Evolutionary conservation across 805 yeast genomes (phyloP).

Genomic region (Ogataea dorogensis): DNA sequence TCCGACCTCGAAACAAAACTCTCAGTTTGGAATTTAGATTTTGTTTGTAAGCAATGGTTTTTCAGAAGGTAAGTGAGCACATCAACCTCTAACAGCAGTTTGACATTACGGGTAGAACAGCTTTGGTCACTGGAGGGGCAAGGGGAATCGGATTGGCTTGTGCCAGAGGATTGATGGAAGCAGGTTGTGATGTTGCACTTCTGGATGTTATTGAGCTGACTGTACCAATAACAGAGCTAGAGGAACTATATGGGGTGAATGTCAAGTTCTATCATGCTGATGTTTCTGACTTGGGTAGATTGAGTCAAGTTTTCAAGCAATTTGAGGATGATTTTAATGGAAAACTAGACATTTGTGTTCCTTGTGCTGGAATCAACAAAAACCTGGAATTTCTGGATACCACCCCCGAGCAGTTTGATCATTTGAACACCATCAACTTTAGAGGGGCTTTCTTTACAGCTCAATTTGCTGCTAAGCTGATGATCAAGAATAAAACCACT

Average conservation of each 20-base stretch:
- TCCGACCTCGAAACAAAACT: too few species aligned
- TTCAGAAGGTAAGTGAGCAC: constrained; percentile 2
- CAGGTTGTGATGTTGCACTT: constrained; percentile 18
- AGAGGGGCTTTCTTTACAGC: constrained; percentile 43
- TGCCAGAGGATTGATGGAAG: constrained; percentile 19
- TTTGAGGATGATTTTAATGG: constrained; percentile 35
- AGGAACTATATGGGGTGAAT: constrained; percentile 6
- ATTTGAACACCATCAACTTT: constrained; percentile 36
- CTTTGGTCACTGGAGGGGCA: constrained; percentile 20
- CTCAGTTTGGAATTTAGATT: background rate
- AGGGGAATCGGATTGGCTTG: constrained; percentile 22
- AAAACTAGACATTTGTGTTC: constrained; percentile 38
- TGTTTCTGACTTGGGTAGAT: constrained; percentile 8
- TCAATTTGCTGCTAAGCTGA: constrained; percentile 19
- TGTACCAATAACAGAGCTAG: background rate
- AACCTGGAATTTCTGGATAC: constrained; percentile 44
- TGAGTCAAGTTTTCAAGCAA: constrained; percentile 10
- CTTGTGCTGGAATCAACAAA: constrained; percentile 42
- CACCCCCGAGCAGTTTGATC: constrained; percentile 15
- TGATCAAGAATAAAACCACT: constrained; percentile 14
- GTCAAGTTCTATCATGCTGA: constrained; percentile 13
- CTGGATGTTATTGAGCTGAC: constrained; percentile 1
- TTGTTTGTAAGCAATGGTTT: background rate
- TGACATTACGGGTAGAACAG: constrained; percentile 20
- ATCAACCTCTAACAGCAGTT: constrained; percentile 3